phyloP scores from a whole-genome alignment of 306 rosid genomes.

The Vicia faba region DNA sequence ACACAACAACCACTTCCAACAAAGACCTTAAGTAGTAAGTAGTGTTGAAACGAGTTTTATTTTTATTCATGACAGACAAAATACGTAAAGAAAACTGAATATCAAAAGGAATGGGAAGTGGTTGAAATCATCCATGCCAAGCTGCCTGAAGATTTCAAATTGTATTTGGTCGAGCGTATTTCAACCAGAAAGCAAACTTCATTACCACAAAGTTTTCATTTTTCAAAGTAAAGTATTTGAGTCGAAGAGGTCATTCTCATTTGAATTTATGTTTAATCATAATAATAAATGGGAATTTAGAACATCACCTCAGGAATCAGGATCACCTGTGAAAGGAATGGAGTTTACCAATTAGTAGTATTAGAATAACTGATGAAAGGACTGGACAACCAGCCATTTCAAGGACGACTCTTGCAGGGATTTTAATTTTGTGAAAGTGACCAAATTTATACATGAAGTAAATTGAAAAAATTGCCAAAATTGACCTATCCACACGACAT shows the following conservation, averaged over 20 bases:
- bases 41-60: neutral
- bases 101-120: constrained; percentile 8
- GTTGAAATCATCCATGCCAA: constrained; percentile 39
- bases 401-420: constrained; percentile 44
- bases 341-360: constrained; percentile 48
- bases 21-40: constrained; percentile 13
- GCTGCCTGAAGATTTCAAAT: constrained; percentile 44
- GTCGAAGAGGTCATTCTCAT: constrained; percentile 39
- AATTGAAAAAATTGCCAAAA: constrained; percentile 28
- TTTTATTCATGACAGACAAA: neutral
- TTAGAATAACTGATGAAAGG: constrained; percentile 41
- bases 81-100: constrained; percentile 21
- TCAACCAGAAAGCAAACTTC: constrained; percentile 36
- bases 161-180: constrained; percentile 34
- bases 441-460: constrained; percentile 30
- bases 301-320: constrained; percentile 64
- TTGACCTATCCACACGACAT: neutral
- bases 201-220: constrained; percentile 36
- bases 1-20: constrained; percentile 17
- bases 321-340: constrained; percentile 71
- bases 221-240: constrained; percentile 38
- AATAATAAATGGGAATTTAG: constrained; percentile 35
- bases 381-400: constrained; percentile 43
- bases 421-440: constrained; percentile 32
- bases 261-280: constrained; percentile 38